These are phyloP conservation scores for Citrus mangshanensis DNA, from an alignment of 345 rosid species.

Conservation along the genomic window DNA sequence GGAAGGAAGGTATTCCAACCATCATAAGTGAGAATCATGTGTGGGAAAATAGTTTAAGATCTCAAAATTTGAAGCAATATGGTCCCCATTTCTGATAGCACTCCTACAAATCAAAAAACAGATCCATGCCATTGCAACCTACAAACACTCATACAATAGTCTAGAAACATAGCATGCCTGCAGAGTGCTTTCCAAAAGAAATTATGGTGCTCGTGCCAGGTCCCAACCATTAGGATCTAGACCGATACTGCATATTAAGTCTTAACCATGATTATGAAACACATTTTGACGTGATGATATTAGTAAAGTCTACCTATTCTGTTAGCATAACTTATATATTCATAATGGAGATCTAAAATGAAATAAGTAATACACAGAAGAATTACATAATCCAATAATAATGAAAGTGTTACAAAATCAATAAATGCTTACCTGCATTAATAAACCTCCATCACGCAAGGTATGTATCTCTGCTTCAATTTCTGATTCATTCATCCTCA, in stretches of 20 bases:
- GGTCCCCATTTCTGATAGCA: neutral
- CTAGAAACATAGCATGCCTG: neutral
- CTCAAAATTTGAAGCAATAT: neutral
- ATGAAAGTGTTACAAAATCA: neutral
- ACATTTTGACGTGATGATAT: neutral
- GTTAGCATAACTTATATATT: neutral
- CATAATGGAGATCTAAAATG: neutral
- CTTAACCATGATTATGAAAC: neutral
- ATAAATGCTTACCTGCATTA: constrained; percentile 86
- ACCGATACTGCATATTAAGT: neutral
- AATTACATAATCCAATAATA: constrained; percentile 12
- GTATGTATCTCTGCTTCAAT: constrained; percentile 97
- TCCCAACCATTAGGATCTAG: neutral
- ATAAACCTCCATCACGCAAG: constrained; percentile 93
- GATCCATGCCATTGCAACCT: neutral
- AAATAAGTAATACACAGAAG: neutral
- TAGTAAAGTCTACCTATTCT: neutral
- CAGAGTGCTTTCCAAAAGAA: neutral
- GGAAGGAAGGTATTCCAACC: neutral
- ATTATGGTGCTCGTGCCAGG: neutral
- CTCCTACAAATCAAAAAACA: neutral
- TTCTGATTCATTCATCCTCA: constrained; percentile 87
- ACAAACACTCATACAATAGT: neutral
- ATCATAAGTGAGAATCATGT: neutral
- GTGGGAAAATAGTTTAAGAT: neutral